phyloP scores from a whole-genome alignment of 208 protist genomes.

The Crithidia mellificae region DNA sequence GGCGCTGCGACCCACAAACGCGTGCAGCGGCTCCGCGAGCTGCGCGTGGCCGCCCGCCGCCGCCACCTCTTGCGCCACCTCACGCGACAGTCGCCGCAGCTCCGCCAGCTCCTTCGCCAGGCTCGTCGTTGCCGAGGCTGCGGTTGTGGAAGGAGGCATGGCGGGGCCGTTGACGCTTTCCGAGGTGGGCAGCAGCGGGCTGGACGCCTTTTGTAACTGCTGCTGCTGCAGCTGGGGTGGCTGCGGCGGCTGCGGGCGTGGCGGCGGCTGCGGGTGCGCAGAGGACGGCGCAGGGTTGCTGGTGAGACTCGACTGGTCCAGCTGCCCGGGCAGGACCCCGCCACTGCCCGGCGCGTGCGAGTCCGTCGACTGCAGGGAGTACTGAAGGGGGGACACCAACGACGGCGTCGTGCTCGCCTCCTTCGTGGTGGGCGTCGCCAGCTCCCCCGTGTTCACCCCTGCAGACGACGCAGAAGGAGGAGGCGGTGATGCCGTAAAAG shows the following conservation, averaged over 20 bases:
- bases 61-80: constrained; percentile 22
- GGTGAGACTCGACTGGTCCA: constrained; percentile 1
- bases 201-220: too few species aligned
- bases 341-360: not conserved
- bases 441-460: not conserved
- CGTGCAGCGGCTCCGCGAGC: constrained; percentile 34
- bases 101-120: not conserved
- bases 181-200: too few species aligned
- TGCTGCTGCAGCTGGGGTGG: not conserved
- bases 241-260: too few species aligned
- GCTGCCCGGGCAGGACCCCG: not conserved
- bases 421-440: not conserved
- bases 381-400: constrained; percentile 12
- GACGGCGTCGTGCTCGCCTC: not conserved
- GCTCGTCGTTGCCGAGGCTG: not conserved
- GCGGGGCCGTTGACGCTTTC: too few species aligned
- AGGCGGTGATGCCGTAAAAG: too few species aligned
- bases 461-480: not conserved
- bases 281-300: not conserved
- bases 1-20: constrained; percentile 64
- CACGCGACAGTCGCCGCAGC: constrained; percentile 15
- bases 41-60: not conserved
- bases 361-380: constrained; percentile 5
- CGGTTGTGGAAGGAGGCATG: not conserved
- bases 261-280: not conserved